Evolutionary conservation across 169 alveolate genomes (phyloP), one percentile per base, ranked within the genome.

Genomic region (Plasmodium cynomolgi): DNA sequence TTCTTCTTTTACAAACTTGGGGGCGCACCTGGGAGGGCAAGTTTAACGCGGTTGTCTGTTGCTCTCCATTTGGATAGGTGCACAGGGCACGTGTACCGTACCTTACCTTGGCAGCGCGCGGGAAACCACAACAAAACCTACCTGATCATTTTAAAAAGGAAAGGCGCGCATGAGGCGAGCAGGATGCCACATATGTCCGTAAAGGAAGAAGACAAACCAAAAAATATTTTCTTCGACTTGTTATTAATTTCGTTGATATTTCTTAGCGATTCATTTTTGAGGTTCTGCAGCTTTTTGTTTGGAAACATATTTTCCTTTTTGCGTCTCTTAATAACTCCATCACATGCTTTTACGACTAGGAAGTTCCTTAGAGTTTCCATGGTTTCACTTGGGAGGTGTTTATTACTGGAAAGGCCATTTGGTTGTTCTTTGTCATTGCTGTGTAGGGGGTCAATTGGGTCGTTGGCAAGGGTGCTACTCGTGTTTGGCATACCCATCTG

Each of bases 141-240:
- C 50, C 82, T 88, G 50, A 88, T 20, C 81, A 80, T 58, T 68
- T 80, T 88, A 13, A 88, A 23, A 39, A 88, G 83, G 71, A 37
- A 33, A 37, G 73, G 17, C 23, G 54, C 56, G 15, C 91, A 34
- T 37, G 94, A 37, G 23, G 94, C 94, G 33, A 88, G 58, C 15
- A 88, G 47, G 44, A 88, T 88, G 37, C 94, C 90, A 68, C 41
- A 88, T 62, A 80, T 68, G 82, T 88, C 94, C 2, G 94, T 88
- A 88, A 88, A 88, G 8, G 94, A 58, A 80, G 94, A 88, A 80
- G 94, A 80, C n/a, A 88, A 68, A 39, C 91, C 77, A 88, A 88
- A 88, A 88, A 88, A 88, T 81, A 80, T 79, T 88, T 88, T 88
- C 31, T 88, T 54, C 29, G 91, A 88, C 23, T 80, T 88, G 34